These are phyloP conservation scores for Ogataea henricii DNA, from an alignment of 805 yeast genomes.

Conservation along the genomic window DNA sequence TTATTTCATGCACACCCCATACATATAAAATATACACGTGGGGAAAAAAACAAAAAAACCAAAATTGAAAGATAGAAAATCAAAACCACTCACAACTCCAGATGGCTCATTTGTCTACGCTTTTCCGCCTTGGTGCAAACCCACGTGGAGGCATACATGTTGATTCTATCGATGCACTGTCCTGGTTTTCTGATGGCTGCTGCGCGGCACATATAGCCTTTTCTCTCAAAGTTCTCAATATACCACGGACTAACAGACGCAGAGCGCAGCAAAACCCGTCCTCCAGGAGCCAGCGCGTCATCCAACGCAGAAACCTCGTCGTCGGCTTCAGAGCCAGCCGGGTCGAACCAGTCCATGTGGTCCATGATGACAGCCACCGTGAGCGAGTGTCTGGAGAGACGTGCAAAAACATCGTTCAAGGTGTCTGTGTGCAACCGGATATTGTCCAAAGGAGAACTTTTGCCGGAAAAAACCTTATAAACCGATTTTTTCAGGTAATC, in stretches of 20 bases:
- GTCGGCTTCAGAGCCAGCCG: conserved; percentile 60
- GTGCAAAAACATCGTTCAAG: conserved; percentile 70
- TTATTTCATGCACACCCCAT: no score
- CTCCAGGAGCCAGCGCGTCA: conserved; percentile 63
- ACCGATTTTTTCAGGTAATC: conserved; percentile 67
- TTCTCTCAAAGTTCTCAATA: conserved; percentile 61
- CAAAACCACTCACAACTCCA: conserved; percentile 29
- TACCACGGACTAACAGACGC: conserved; percentile 81
- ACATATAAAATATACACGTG: no score
- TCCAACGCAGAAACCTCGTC: conserved; percentile 66
- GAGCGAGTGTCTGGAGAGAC: conserved; percentile 61
- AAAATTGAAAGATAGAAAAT: neutral
- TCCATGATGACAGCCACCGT: conserved; percentile 85
- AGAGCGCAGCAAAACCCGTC: conserved; percentile 75
- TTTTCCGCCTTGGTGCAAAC: conserved; percentile 58
- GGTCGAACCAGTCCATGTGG: conserved; percentile 90
- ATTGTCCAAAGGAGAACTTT: conserved; percentile 58
- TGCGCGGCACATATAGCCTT: conserved; percentile 68
- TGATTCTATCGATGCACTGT: conserved; percentile 71
- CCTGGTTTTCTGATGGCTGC: conserved; percentile 70
- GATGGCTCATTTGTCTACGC: conserved; percentile 51
- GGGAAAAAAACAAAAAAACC: neutral
- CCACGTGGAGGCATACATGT: conserved; percentile 92
- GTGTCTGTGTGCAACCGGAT: conserved; percentile 81
- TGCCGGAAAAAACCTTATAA: conserved; percentile 48